Evolutionary conservation across 177 flowering plant genomes (phyloP), one percentile per base, ranked within the genome.

Genomic region (Vitis hybrid): DNA sequence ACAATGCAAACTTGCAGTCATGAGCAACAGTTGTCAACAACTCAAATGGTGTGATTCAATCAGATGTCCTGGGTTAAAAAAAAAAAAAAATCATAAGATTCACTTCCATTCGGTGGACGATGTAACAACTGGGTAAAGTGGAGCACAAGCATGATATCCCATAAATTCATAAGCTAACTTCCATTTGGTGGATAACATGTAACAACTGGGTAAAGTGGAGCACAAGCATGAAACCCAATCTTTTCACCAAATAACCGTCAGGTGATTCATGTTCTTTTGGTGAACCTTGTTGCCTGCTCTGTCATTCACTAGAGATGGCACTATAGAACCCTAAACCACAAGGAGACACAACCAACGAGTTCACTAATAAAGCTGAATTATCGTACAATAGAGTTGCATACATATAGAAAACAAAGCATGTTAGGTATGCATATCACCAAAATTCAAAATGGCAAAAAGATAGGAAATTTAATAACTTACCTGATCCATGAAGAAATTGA

Each of bases 401-500:
- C 5, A 39, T 33, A 62, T 62, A 50, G 9, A 15, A 12, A 39
- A 10, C 10, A 3, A 29, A 9, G 33, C 64, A 14, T 33, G 1
- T 1, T 60, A 3, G 9, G 50, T 45, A 26, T 49, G 10, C 22
- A 50, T n/a, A 57, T 1, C 18, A 9, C 60, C 15, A 33, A 51
- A 51, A 51, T 58, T 13, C 60, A 52, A 61, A 3, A 45, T 0
- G 11, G n/a, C 15, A 50, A 49, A 14, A 11, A 14, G 2, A 56
- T 39, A 39, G 48, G 48, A 61, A 61, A n/a, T 14, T n/a, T 8
- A 20, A 65, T 16, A 3, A 71, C 82, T 84, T 77, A 72, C 99
- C 97, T 96, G 99, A 78, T 96, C 99, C 86, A 90, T 80, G 66
- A 84, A 64, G 79, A 96, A 94, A 74, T 84, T 88, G 19, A 96